Base-by-base conservation (phyloP, 1,284 basidiomycete genomes). In the Baeospora myosura region DNA sequence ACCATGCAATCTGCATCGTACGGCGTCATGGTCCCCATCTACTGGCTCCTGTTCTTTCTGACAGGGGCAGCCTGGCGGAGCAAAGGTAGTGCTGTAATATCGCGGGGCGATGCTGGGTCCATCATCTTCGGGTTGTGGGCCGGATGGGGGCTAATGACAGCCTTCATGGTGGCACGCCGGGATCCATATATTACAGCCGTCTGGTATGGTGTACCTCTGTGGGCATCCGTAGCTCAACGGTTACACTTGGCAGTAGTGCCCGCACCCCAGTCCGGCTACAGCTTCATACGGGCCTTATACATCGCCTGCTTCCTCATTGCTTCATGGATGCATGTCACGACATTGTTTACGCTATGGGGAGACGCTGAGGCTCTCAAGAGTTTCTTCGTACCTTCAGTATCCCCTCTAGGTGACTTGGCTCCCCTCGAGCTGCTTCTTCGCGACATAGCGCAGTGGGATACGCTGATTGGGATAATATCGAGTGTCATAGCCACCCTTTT, bases 201-300 rank as follows among this genome's bases (percentile, higher is more conserved):
- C 22, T 72, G 69, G 69, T 68, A 70, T 38, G 36, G 52, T 16
- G 69, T 66, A 41, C 71, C 71, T 1, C n/a, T n/a, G n/a, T 63
- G 30, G 51, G 54, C 40, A 51, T 71, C 23, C 53, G 52, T 22
- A 5, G 62, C 20, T 51, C n/a, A 57, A 57, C 60, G 62, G 0
- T 44, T 60, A 69, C n/a, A n/a, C n/a, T n/a, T n/a, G n/a, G n/a
- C n/a, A n/a, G n/a, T n/a, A n/a, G n/a, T 1, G 38, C 40, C 18
- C 39, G 39, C 50, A 26, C 31, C 51, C 6, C n/a, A n/a, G n/a
- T 69, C 68, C 0, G 71, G 71, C 2, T 62, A 64, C 39, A 39
- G 52, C 8, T 63, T 58, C 21, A 54, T 71, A n/a, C 61, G 59
- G 40, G 48, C 52, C 3, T 56, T 61, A 2, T 68, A 64, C 47